Evolutionary conservation across 768 basidiomycete genomes (phyloP), one percentile per base, ranked within the genome.

Genomic region (Psilocybe tampanensis): DNA sequence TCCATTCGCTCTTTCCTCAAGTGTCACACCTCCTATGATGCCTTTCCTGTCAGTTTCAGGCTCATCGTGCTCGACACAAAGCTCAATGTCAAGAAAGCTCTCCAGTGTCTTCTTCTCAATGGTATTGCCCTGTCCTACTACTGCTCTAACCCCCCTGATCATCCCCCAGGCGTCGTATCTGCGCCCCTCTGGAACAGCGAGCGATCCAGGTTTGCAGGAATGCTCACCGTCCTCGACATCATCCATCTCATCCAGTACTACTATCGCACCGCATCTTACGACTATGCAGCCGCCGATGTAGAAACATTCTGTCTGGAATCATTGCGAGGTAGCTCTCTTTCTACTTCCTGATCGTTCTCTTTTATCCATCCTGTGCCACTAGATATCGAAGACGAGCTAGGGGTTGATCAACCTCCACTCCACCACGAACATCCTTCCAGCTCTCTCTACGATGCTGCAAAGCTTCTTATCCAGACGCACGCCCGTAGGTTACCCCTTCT

Each of bases 191-290:
- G 96, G 94, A 96, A 98, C 77, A 96, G 94, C 71, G 92, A 94
- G 61, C 86, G 84, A 58, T 95, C 93, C 4, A 85, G 80, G 41
- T 99, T 99, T 67, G 93, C 94, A 8, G 97, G 97, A 58, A 98
- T 99, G 96, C 90, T 99, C 68, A 99, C 97, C 8, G 94, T 98
- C n/a, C 84, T 94, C 55, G 97, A 99, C 72, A 95, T 99, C 71
- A 98, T 99, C 56, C 97, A 99, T 71, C 86, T 99, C 62, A 98
- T 99, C 62, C 97, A 99, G 67, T 97, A 95, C 76, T 99, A 98
- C 73, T 97, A 98, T 73, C 86, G 88, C 45, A 92, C 89, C 2
- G 87, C 90, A 29, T 87, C 87, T 34, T 90, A 86, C 70, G 94
- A 94, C 64, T 86, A 85, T 51, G 95, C 94, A 5, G 85, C 89